These are phyloP conservation scores for Aleurites moluccanus DNA, from an alignment of 441 rosid genomes.

Conservation along the genomic window DNA sequence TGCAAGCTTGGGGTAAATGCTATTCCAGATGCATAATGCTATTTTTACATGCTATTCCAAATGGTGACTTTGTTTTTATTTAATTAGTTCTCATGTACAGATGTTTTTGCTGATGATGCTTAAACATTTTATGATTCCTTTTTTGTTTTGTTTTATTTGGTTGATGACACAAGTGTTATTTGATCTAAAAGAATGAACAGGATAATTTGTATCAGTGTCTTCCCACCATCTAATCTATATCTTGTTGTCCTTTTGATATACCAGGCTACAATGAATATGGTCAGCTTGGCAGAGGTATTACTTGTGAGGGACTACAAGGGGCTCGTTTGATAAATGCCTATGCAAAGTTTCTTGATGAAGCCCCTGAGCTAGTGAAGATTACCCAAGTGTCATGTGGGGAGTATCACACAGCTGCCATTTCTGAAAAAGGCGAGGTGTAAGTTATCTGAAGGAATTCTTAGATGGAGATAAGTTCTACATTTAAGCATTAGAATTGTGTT, in stretches of 20 bases:
- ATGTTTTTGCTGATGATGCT: neutral
- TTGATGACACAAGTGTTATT: neutral
- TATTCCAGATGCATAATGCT: constrained; percentile 5
- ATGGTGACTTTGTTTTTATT: constrained; percentile 13
- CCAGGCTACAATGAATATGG: constrained; percentile 94
- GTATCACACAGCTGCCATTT: constrained; percentile 91
- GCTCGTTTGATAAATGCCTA: constrained; percentile 71
- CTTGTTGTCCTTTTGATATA: constrained; percentile 32
- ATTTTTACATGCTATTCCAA: neutral
- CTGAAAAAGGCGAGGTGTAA: constrained; percentile 99
- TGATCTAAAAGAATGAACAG: constrained; percentile 2
- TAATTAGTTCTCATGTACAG: constrained; percentile 1
- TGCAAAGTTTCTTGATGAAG: constrained; percentile 89
- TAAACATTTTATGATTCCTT: neutral
- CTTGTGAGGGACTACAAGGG: constrained; percentile 92
- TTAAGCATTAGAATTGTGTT: constrained; percentile 49
- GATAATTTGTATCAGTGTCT: constrained; percentile 21
- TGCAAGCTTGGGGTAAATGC: constrained; percentile 90
- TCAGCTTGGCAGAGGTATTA: constrained; percentile 94
- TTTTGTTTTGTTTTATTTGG: neutral
- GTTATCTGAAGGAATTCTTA: constrained; percentile 50
- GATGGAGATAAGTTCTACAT: constrained; percentile 43
- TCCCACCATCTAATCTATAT: constrained; percentile 26
- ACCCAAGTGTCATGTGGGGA: constrained; percentile 89
- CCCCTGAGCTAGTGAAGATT: constrained; percentile 92